Evolutionary conservation across 2,329 filamentous ascomycete species (phyloP), one percentile per base, ranked within the genome.

Genomic region (Claviceps pazoutovae): DNA sequence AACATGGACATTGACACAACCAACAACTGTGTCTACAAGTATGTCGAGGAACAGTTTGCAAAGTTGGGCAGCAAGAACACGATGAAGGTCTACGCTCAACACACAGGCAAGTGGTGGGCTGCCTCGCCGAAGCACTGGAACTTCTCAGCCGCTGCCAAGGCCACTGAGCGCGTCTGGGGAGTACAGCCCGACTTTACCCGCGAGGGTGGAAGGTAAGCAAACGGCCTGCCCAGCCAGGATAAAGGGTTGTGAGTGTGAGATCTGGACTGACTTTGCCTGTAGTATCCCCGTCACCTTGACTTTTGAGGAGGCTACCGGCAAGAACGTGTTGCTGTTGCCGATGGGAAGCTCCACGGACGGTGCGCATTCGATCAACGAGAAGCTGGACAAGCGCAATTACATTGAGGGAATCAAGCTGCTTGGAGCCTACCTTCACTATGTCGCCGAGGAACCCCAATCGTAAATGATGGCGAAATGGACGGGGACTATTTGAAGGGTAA

Each of bases 51-150:
- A 57, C 82, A 86, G 59, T 96, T 95, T 67, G 83, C 85, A 61
- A 88, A 89, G 71, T 78, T 97, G 37, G 80, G 81, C 58, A 93
- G 85, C 70, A 98, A 98, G 78, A 98, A 98, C 75, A 89, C 77
- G 16, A 70, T 95, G 64, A 86, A 87, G 61, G 83, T 89, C 50
- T 82, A 76, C 64, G 76, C 90, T 53, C 83, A 91, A 70, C 93
- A 98, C 74, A 84, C 83, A 54, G 93, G 93, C 60, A 96, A 96
- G 73, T 98, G 93, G 93, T 98, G 93, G 93, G 89, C 95, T 47
- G 89, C 94, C 46, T 90, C 86, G 64, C 91, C 93, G 34, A 93
- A 95, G 73, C 91, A 98, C 78, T 97, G 93, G 89, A 98, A 98
- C 78, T 98, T 97, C 72, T 80, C 82, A 34, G 91, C 91, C 26